phyloP scores from a whole-genome alignment of 768 basidiomycete genomes.

The Mycena maculata region DNA sequence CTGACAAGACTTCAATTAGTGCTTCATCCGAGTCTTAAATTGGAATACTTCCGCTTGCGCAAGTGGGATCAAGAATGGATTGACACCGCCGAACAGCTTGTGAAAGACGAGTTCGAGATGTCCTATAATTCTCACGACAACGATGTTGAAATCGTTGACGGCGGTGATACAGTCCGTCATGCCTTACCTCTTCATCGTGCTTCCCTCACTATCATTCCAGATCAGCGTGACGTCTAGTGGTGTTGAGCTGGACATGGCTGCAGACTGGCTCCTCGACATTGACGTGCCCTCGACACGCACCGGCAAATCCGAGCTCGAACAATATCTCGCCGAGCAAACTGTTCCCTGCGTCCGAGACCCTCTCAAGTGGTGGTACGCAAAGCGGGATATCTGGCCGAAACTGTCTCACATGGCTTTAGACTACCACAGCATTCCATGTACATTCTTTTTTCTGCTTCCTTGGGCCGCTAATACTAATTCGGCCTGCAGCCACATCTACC shows the following conservation, averaged over 20 bases:
- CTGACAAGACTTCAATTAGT: not conserved
- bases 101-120: not conserved
- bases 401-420: slow-evolving; percentile 29
- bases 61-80: slow-evolving; percentile 7
- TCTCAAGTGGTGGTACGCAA: slow-evolving; percentile 30
- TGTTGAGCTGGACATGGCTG: not conserved
- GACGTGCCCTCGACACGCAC: not conserved
- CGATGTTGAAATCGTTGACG: not conserved
- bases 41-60: slow-evolving; percentile 1
- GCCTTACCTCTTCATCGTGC: no score
- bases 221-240: not conserved
- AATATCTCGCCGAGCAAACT: slow-evolving; percentile 19
- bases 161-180: not conserved
- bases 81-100: not conserved
- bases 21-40: slow-evolving; percentile 20
- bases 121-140: not conserved
- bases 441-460: not conserved
- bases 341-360: not conserved
- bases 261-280: not conserved
- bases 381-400: slow-evolving; percentile 15
- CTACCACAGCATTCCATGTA: slow-evolving; percentile 30
- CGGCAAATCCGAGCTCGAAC: slow-evolving; percentile 4
- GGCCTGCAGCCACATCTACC: slow-evolving; percentile 23
- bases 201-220: not conserved
- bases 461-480: not conserved